A percentile compares a stretch with the other conserved stretches of the same genome.
Conservation (phyloP, 495 filamentous ascomycete genomes). For the Extremus antarcticus region DNA sequence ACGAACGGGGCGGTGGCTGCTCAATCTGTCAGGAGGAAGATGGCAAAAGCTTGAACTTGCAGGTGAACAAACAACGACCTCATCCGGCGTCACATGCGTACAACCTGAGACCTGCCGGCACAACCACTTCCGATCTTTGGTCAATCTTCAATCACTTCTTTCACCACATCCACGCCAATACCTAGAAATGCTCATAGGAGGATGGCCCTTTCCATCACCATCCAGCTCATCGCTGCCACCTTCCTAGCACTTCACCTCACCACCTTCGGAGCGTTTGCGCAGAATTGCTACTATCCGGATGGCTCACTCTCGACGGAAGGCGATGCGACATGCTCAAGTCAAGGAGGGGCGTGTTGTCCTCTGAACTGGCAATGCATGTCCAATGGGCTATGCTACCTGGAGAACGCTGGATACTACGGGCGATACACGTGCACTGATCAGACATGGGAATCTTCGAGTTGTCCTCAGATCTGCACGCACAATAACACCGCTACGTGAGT, state of each 20-base stretch:
- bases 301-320: conserved; percentile 6
- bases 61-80: not conserved
- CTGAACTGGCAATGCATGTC: conserved; percentile 12
- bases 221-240: not conserved
- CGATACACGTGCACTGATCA: conserved; percentile 18
- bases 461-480: conserved; percentile 12
- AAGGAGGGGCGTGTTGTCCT: conserved; percentile 13
- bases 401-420: conserved; percentile 4
- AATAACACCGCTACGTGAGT: conserved; percentile 4
- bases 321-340: conserved; percentile 2
- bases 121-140: not conserved
- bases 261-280: not conserved
- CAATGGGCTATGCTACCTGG: conserved; percentile 16
- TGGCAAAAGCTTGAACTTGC: not conserved
- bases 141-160: not conserved
- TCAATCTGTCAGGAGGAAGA: not conserved
- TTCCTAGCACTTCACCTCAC: not conserved
- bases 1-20: no score
- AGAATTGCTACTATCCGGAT: conserved; percentile 20
- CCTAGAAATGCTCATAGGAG: not conserved
- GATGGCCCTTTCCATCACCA: not conserved
- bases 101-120: not conserved
- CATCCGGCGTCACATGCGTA: not conserved
- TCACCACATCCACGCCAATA: not conserved
- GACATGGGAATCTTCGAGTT: conserved; percentile 9